phyloP scores from a whole-genome alignment of 2,329 filamentous ascomycete species.

The Cercospora sp. region DNA sequence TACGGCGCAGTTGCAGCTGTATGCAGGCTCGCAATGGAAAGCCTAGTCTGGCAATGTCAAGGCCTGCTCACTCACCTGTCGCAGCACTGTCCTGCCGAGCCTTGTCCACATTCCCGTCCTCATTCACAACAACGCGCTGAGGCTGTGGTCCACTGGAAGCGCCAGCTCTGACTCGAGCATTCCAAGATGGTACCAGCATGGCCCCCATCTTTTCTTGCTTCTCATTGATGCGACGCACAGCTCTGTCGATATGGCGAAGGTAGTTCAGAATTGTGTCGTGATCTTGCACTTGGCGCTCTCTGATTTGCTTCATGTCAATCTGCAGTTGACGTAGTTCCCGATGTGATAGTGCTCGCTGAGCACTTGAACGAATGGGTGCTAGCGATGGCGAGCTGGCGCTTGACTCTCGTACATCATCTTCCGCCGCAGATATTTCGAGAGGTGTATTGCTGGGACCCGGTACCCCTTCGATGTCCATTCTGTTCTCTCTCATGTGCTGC shows the following conservation, averaged over 20 bases:
- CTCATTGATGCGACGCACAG: not conserved
- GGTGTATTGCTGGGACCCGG: not conserved
- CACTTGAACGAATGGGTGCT: not conserved
- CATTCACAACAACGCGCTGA: not conserved
- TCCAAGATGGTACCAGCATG: not conserved
- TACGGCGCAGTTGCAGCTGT: not conserved
- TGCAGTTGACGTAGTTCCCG: too few species aligned
- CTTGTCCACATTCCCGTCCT: not conserved
- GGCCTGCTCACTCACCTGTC: too few species aligned
- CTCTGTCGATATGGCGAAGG: not conserved
- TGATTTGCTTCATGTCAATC: not conserved
- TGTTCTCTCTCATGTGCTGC: not conserved
- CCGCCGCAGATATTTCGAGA: not conserved
- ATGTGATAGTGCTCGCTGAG: not conserved
- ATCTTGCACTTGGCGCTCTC: not conserved
- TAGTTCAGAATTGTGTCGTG: not conserved
- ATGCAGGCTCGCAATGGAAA: too few species aligned
- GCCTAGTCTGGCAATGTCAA: too few species aligned
- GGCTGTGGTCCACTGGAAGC: conserved; percentile 8
- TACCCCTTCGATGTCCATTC: not conserved
- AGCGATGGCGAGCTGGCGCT: not conserved
- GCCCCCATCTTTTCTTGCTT: not conserved
- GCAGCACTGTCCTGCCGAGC: conserved; percentile 3
- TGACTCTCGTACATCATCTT: not conserved
- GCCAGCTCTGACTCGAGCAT: not conserved